Conservation (phyloP, 306 rosid genomes). For the Sophora flavescens region DNA sequence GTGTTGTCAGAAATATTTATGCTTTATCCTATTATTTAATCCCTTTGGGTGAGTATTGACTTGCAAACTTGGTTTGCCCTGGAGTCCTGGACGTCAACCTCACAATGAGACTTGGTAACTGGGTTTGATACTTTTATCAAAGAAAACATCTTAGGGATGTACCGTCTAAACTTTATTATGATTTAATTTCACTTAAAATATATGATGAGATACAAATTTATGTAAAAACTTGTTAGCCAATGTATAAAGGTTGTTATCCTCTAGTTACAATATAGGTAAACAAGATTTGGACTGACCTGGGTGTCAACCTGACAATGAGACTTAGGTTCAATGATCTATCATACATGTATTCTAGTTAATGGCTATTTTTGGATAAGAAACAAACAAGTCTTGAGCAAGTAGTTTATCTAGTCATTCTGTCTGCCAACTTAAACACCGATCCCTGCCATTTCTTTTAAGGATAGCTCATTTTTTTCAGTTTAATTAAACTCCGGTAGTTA, state of each 20-base stretch:
- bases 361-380: constrained; percentile 13
- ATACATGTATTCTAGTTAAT: constrained; percentile 21
- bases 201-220: neutral
- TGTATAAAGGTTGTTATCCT: constrained; percentile 8
- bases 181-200: constrained; percentile 3
- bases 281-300: neutral
- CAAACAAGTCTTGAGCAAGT: constrained; percentile 16
- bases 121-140: neutral
- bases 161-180: neutral
- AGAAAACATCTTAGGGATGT: neutral
- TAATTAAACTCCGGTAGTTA: constrained; percentile 9
- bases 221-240: neutral
- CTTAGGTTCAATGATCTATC: constrained; percentile 24
- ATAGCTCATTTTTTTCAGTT: constrained; percentile 33
- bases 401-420: constrained; percentile 13
- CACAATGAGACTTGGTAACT: neutral
- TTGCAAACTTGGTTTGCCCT: constrained; percentile 1
- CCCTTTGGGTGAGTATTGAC: constrained; percentile 14
- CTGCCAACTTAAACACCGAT: constrained; percentile 23
- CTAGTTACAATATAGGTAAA: neutral
- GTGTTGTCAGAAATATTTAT: neutral
- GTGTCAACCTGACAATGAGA: neutral
- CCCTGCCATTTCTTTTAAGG: constrained; percentile 25
- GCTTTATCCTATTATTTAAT: constrained; percentile 15
- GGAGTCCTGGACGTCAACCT: neutral